Evolutionary conservation across 2,329 filamentous ascomycete species (phyloP).

Genomic region (Ascomycota sp.): DNA sequence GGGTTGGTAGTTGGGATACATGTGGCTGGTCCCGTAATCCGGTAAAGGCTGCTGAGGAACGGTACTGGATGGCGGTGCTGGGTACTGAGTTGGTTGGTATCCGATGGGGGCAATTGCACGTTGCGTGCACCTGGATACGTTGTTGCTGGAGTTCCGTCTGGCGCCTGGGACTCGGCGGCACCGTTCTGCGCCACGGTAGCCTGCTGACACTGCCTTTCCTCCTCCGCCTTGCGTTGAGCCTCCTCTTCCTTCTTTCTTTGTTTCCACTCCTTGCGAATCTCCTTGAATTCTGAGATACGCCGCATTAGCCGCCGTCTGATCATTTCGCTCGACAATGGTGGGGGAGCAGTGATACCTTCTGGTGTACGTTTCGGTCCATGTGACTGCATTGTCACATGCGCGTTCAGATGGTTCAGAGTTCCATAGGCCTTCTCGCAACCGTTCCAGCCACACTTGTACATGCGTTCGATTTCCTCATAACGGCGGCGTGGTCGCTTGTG

Average conservation of each 20-base stretch:
- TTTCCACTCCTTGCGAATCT: conserved; percentile 98
- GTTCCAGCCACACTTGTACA: conserved; percentile 99
- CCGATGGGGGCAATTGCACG: conserved; percentile 57
- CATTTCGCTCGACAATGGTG: no score
- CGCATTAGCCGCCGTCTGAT: no score
- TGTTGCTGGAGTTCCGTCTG: conserved; percentile 23
- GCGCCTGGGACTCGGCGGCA: conserved; percentile 22
- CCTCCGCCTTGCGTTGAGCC: conserved; percentile 68
- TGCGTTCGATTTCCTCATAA: conserved; percentile 96
- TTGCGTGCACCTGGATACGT: conserved; percentile 35
- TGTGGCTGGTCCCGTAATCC: conserved; percentile 33
- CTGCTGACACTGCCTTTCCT: conserved; percentile 50
- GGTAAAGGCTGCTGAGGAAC: conserved; percentile 30
- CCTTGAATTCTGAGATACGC: conserved; percentile 66
- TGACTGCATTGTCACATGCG: conserved; percentile 96
- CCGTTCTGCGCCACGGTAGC: conserved; percentile 32
- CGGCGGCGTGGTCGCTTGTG: conserved; percentile 85
- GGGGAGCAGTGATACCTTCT: no score
- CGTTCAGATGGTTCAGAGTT: conserved; percentile 91
- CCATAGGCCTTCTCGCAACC: conserved; percentile 98
- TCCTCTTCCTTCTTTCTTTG: conserved; percentile 98
- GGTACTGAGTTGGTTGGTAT: conserved; percentile 48
- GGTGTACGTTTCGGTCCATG: conserved; percentile 88
- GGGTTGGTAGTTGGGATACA: conserved; percentile 36
- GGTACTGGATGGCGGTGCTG: conserved; percentile 34